These are phyloP conservation scores for Aspergillus coremiiformis DNA, from an alignment of 495 filamentous ascomycete genomes.

Conservation along the genomic window DNA sequence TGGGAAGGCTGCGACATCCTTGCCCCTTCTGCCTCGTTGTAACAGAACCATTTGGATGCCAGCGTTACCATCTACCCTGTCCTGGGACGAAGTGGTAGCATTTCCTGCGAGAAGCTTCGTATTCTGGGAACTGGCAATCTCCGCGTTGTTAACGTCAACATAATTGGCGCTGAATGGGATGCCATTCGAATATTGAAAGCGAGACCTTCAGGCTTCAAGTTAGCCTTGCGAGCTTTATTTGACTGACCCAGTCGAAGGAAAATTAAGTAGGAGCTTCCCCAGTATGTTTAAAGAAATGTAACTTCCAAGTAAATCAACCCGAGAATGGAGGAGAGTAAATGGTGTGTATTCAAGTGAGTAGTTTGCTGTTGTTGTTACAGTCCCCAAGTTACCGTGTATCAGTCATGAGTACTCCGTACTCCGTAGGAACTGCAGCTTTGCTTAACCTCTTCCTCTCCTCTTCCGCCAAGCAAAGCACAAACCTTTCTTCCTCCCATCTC, in stretches of 20 bases:
- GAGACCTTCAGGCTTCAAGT: not conserved
- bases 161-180: conserved; percentile 20
- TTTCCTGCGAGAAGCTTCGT: conserved; percentile 15
- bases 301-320: no score
- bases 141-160: conserved; percentile 7
- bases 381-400: no score
- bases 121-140: conserved; percentile 14
- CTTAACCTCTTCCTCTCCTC: not conserved
- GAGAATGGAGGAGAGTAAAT: no score
- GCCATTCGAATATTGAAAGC: no score
- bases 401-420: no score
- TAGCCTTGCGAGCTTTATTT: not conserved
- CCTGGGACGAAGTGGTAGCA: conserved; percentile 10
- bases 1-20: conserved; percentile 9
- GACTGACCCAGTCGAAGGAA: not conserved
- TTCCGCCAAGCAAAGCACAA: not conserved
- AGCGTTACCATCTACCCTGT: conserved; percentile 5
- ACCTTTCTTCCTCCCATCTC: not conserved
- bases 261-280: not conserved
- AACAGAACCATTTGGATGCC: conserved; percentile 18
- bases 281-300: no score
- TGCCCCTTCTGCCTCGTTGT: conserved; percentile 5
- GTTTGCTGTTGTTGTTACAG: no score
- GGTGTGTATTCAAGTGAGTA: no score
- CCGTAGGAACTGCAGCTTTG: no score